Base-by-base conservation (phyloP, 2,329 filamentous ascomycete genomes). In the Didymella sp. region DNA sequence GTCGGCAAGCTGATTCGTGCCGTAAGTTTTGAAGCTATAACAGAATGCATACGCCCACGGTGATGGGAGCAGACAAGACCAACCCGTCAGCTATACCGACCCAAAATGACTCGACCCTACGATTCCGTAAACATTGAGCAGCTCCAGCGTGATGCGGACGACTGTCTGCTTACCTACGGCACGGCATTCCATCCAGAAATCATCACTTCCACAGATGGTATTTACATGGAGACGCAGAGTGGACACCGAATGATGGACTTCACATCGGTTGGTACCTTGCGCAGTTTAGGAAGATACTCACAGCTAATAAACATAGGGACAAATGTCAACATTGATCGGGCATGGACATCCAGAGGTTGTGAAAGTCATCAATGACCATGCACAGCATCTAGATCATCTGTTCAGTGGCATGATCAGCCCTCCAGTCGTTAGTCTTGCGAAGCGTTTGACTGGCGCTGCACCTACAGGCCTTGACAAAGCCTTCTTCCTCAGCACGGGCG, bases 401-500 rank as follows among this genome's bases (percentile, higher is more conserved):
- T 73, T 75, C 59, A 74, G 71, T 35, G 69, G 67, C 49, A 76
- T 76, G 73, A 60, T 75, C 5, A 72, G 63, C n/a, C 71, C 69
- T 11, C 73, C 73, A 3, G 72, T 75, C 4, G 70, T 75, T 37
- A 60, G 50, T 9, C 64, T 76, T 2, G 73, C 71, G 0, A 70
- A 74, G 49, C 59, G 67, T 11, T 51, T 75, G 21, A 71, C 67
- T 2, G 33, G 62, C 21, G 59, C 67, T 15, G 57, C 62, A 1
- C 73, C 73, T 9, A 38, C 60, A 6, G 67, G 69, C 1, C 62
- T 75, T 2, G 71, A 76, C 38, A 75, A 73, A 46, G 64, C 70
- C 0, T 72, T 75, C 52, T 76, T 75, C 38, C 54, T 74, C 5
- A 75, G 64, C 53, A 75, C 73, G 1, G 73, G 73, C 4, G 68